Conservation (phyloP, 2,329 filamentous ascomycete genomes). For the Lecanosticta acicola region DNA sequence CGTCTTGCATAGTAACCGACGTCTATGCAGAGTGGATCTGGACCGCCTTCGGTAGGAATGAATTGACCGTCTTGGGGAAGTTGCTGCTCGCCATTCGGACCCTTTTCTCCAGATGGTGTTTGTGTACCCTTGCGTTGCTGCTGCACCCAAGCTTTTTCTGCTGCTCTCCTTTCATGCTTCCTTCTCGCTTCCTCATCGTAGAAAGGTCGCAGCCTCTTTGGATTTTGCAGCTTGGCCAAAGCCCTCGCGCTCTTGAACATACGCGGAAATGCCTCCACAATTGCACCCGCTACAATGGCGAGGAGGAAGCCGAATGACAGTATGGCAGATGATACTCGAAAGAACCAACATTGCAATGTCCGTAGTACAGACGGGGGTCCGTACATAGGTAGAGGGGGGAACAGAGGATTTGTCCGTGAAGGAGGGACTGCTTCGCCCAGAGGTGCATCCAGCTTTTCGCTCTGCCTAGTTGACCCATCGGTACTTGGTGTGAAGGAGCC, state of each 20-base stretch:
- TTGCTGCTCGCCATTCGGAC: constrained; percentile 28
- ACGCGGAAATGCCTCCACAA: constrained; percentile 60
- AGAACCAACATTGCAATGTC: constrained; percentile 59
- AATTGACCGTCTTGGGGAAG: constrained; percentile 49
- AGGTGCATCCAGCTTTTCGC: constrained; percentile 39
- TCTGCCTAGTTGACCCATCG: constrained; percentile 32
- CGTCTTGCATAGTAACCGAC: constrained; percentile 73
- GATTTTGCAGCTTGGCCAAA: constrained; percentile 55
- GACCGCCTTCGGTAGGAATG: constrained; percentile 70
- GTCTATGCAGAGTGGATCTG: constrained; percentile 71
- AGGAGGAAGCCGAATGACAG: constrained; percentile 72
- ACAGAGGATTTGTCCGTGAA: constrained; percentile 70
- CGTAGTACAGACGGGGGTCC: constrained; percentile 65
- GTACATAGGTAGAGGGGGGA: constrained; percentile 78
- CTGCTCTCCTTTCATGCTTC: constrained; percentile 50
- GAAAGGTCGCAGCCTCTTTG: constrained; percentile 60
- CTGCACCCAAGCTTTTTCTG: constrained; percentile 58
- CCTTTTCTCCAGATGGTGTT: constrained; percentile 40
- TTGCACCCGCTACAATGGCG: constrained; percentile 67
- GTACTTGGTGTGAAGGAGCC: constrained; percentile 26
- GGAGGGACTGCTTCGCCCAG: constrained; percentile 49
- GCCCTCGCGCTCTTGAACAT: constrained; percentile 47
- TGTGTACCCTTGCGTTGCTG: constrained; percentile 39
- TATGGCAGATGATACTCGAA: constrained; percentile 64
- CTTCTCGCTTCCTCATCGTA: constrained; percentile 64